Evolutionary conservation across 345 rosid species (phyloP).

Genomic region (Passiflora organensis): DNA sequence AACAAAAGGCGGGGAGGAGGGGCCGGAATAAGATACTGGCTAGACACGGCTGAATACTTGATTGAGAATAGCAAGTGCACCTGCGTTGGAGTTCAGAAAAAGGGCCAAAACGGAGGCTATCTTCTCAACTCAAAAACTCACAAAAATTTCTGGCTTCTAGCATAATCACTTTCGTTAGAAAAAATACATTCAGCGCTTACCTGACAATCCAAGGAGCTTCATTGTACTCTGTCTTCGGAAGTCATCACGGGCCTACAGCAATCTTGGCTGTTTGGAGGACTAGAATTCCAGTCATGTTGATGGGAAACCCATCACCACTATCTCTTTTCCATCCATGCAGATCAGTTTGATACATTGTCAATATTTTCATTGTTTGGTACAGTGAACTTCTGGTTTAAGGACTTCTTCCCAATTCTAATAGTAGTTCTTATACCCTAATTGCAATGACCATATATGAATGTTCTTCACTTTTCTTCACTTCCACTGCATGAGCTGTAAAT

Average conservation of each 20-base stretch:
- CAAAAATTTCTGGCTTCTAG: constrained; percentile 87
- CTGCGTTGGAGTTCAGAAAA: constrained; percentile 78
- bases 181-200: not conserved
- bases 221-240: not conserved
- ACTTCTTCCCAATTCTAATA: not conserved
- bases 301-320: not conserved
- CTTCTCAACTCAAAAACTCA: constrained; percentile 81
- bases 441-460: not conserved
- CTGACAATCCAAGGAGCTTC: not conserved
- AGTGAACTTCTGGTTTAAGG: not conserved
- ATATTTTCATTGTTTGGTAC: not conserved
- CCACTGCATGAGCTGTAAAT: constrained; percentile 6
- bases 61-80: constrained; percentile 75
- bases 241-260: not conserved
- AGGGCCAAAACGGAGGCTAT: constrained; percentile 80
- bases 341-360: constrained; percentile 8
- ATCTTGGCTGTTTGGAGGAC: not conserved
- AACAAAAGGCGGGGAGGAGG: constrained; percentile 48
- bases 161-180: constrained; percentile 27
- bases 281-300: not conserved
- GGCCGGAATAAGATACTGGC: constrained; percentile 37
- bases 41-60: constrained; percentile 73
- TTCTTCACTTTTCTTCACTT: not conserved
- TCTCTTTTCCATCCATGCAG: not conserved
- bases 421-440: not conserved